Conservation (phyloP, 306 rosid species). For the Urtica urens region DNA sequence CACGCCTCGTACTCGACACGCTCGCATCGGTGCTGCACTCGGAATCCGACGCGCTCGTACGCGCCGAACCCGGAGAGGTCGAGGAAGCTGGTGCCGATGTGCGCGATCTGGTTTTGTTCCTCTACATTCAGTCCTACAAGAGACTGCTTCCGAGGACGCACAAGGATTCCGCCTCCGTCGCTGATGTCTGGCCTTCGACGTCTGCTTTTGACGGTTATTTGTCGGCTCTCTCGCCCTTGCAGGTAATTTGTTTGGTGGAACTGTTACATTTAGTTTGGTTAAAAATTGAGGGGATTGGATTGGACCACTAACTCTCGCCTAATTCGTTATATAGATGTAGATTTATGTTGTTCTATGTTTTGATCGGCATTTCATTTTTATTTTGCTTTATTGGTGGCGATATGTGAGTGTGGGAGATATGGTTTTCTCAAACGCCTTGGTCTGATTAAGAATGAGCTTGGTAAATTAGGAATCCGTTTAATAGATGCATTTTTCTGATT, state of each 20-base stretch:
- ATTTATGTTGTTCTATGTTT: no score
- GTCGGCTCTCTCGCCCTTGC: slow-evolving; percentile 95
- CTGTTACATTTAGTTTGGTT: neutral
- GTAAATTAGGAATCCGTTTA: no score
- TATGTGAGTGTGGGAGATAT: no score
- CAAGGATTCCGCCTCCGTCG: slow-evolving; percentile 89
- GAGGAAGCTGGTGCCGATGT: slow-evolving; percentile 57
- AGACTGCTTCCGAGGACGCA: slow-evolving; percentile 82
- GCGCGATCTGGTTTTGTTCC: slow-evolving; percentile 73
- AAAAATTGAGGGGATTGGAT: slow-evolving; percentile 1
- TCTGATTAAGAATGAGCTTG: no score
- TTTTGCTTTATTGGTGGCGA: no score
- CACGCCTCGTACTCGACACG: slow-evolving; percentile 66
- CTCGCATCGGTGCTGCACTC: slow-evolving; percentile 62
- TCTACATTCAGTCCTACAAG: slow-evolving; percentile 92
- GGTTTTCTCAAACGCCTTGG: no score
- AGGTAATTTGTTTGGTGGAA: slow-evolving; percentile 31
- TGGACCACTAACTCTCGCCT: neutral
- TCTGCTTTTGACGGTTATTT: slow-evolving; percentile 96
- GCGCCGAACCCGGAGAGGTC: slow-evolving; percentile 27
- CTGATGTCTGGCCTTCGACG: slow-evolving; percentile 99
- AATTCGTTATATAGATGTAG: no score
- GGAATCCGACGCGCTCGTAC: slow-evolving; percentile 60
- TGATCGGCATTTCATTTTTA: no score
- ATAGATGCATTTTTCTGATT: no score